A percentile compares a stretch with the other conserved stretches of the same genome.
Evolutionary conservation across 441 rosid genomes (phyloP).

Genomic region (Hura crepitans): DNA sequence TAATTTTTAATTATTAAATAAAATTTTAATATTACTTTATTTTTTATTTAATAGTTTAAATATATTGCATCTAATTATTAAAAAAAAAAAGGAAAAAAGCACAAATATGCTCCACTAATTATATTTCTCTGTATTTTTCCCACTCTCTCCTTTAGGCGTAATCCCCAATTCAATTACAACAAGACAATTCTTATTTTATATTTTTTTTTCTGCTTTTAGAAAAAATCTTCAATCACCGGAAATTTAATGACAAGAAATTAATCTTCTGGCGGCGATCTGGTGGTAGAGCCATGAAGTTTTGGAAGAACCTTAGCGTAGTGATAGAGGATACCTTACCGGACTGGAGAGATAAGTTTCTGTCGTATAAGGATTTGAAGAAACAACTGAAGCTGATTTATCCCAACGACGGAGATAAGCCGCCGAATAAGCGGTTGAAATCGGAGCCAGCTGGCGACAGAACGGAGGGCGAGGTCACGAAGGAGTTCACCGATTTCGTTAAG

Average conservation of each 20-base stretch:
- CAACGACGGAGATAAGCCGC: constrained; percentile 27
- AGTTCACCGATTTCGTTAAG: constrained; percentile 61
- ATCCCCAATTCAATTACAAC: not conserved
- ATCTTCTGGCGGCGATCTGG: not conserved
- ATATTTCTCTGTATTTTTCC: too few relatives aligned
- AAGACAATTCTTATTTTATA: too few relatives aligned
- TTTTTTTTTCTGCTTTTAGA: too few relatives aligned
- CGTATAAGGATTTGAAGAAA: constrained; percentile 77
- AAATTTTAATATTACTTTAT: too few relatives aligned
- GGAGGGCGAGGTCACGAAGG: constrained; percentile 41
- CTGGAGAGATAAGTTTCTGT: constrained; percentile 73
- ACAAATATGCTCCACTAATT: too few relatives aligned
- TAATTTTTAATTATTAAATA: too few relatives aligned
- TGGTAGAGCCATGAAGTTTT: constrained; percentile 56
- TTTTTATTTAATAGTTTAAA: too few relatives aligned
- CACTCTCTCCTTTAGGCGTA: not conserved
- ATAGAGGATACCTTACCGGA: constrained; percentile 78
- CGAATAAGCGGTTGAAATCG: constrained; percentile 20
- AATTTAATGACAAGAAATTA: not conserved
- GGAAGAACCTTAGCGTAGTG: constrained; percentile 69
- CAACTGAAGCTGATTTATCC: constrained; percentile 54
- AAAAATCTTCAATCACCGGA: not conserved
- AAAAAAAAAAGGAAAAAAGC: too few relatives aligned
- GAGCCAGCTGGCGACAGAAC: not conserved
- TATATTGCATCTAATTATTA: too few relatives aligned